Percentiles rank a stretch among this genome's conserved stretches.
Conservation (phyloP, 306 rosid genomes). For the Erythrophleum fordii region DNA sequence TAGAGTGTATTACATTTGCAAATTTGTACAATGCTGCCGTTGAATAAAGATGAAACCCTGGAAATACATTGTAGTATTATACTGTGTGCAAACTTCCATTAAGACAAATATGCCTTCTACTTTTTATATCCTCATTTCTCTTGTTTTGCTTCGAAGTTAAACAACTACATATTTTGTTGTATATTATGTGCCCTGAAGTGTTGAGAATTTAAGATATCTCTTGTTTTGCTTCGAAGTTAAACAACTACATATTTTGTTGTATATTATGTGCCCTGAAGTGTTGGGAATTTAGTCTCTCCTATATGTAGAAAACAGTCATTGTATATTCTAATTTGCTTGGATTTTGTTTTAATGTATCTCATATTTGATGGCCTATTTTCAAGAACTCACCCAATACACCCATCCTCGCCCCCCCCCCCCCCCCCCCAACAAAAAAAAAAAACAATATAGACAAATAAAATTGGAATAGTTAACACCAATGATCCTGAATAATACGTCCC, state of each 20-base stretch:
- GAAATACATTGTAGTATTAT: neutral
- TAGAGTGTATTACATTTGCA: conserved; percentile 43
- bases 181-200: neutral
- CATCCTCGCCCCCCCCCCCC: no score
- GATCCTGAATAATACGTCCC: no score
- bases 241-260: neutral
- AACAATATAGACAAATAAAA: no score
- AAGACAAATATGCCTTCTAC: neutral
- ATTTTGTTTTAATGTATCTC: no score
- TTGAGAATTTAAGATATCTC: no score
- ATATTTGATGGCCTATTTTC: no score
- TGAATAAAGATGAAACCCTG: neutral
- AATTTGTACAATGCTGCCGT: neutral
- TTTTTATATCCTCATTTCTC: neutral
- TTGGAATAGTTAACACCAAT: no score
- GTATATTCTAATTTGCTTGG: no score
- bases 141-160: neutral
- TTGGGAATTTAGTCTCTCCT: no score
- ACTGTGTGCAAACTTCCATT: neutral
- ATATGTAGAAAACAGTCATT: no score
- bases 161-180: neutral
- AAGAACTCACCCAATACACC: no score
- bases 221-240: neutral
- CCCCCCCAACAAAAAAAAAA: no score
- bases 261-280: neutral